Conservation (phyloP, 1,284 basidiomycete genomes). For the Bjerkandera adusta region DNA sequence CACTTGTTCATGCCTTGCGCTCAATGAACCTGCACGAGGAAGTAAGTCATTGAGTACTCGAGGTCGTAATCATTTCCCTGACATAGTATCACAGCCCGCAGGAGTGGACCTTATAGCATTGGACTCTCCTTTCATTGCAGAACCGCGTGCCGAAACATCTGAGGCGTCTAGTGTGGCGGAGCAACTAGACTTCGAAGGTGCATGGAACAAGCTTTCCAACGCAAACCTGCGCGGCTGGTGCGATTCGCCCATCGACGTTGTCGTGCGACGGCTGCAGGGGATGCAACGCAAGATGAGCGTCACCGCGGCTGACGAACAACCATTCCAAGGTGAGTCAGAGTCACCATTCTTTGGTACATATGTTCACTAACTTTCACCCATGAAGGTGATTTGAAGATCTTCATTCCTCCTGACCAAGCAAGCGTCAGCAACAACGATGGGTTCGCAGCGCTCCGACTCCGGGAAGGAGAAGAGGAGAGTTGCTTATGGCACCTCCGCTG, state of each 20-base stretch:
- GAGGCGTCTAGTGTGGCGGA: constrained; percentile 17
- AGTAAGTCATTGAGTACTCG: constrained; percentile 12
- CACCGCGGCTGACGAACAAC: constrained; percentile 48
- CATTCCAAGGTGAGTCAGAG: constrained; percentile 50
- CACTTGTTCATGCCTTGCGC: not conserved
- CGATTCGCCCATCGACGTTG: constrained; percentile 47
- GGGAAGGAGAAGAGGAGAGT: constrained; percentile 63
- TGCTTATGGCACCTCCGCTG: constrained; percentile 72
- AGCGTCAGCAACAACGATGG: constrained; percentile 18
- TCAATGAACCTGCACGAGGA: constrained; percentile 17
- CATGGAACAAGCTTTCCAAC: constrained; percentile 52
- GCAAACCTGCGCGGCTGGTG: constrained; percentile 63
- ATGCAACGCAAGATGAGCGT: constrained; percentile 47
- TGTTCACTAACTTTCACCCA: not conserved
- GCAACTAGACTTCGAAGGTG: constrained; percentile 46
- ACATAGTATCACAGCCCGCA: constrained; percentile 30
- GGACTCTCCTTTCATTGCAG: constrained; percentile 62
- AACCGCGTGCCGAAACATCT: constrained; percentile 30
- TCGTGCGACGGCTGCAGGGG: constrained; percentile 50
- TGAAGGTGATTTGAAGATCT: constrained; percentile 63
- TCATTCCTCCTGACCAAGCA: constrained; percentile 32
- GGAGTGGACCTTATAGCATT: constrained; percentile 63
- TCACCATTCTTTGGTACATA: not conserved
- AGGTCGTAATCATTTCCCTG: not conserved
- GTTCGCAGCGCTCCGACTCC: constrained; percentile 50